Base-by-base conservation (phyloP, 2,329 filamentous ascomycete species). In the Capronia coronata region DNA sequence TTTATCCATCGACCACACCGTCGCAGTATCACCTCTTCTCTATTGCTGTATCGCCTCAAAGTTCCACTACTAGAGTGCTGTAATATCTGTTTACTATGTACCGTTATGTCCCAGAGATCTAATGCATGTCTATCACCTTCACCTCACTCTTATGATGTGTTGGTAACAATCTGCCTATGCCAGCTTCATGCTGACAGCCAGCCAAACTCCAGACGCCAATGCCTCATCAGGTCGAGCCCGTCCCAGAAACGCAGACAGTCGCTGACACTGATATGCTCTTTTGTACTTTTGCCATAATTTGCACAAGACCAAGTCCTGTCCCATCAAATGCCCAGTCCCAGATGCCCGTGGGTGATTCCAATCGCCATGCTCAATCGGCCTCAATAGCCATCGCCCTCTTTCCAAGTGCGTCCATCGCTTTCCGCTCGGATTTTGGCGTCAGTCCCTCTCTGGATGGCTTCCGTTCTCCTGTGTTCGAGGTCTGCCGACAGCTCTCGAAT, bases 321-420 rank as follows among this genome's bases (percentile, higher is more conserved):
- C 29, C 7, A n/a, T n/a, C 29, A n/a, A n/a, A 32, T n/a, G 29
- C 13, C 29, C 11, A n/a, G 23, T 27, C n/a, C 5, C 32, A 35
- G 14, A 35, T 35, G n/a, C 32, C 35, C 18, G 2, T 29, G 5
- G 5, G 5, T 18, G 32, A 35, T 35, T 5, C 32, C 4, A 35
- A 35, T 35, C n/a, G n/a, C n/a, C n/a, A n/a, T n/a, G 32, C 32
- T 35, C 6, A 13, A 37, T 19, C 13, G 6, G 19, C 22, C 3
- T 70, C 63, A 79, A 59, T 73, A 79, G 2, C 74, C 75, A 62
- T 79, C 75, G 1, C 75, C 77, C 37, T 76, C 74, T 30, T 71
- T 72, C 77, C 76, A 80, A 38, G 66, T 64, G 45, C 77, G 70
- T 29, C 77, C 76, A 7, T 69, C 69, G 58, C 79, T 77, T 54